These are phyloP conservation scores for Cyamopsis tetragonoloba DNA, from an alignment of 306 rosid genomes.

Conservation along the genomic window DNA sequence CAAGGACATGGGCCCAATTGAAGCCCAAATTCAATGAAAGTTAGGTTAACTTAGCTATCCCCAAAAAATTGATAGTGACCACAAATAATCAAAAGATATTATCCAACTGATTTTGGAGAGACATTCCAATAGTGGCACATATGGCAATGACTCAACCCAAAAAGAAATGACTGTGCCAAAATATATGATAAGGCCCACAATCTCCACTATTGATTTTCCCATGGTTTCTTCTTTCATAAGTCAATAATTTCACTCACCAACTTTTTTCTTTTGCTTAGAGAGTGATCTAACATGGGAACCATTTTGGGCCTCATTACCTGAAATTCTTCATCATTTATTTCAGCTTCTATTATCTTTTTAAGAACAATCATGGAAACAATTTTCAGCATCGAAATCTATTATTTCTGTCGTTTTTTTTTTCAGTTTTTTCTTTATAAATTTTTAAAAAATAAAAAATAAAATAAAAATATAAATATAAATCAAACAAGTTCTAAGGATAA, in stretches of 20 bases:
- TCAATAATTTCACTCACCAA: constrained; percentile 18
- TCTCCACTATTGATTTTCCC: neutral
- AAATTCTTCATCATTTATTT: neutral
- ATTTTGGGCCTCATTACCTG: neutral
- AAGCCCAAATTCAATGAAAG: constrained; percentile 37
- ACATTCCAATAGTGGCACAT: constrained; percentile 14
- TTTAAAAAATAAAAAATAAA: no score
- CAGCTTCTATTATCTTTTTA: neutral
- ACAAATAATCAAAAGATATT: neutral
- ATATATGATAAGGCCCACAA: constrained; percentile 18
- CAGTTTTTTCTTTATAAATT: no score
- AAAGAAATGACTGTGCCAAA: neutral
- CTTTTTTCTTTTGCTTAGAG: constrained; percentile 13
- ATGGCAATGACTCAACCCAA: constrained; percentile 39
- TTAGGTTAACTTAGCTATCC: constrained; percentile 33
- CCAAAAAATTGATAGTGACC: constrained; percentile 19
- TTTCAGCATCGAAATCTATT: no score
- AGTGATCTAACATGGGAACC: constrained; percentile 27
- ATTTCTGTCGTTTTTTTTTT: no score
- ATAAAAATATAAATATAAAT: no score
- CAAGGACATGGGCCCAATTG: constrained; percentile 29
- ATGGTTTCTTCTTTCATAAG: constrained; percentile 11
- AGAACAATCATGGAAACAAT: neutral
- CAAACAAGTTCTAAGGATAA: no score
- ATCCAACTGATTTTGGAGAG: constrained; percentile 13